phyloP scores from a whole-genome alignment of 768 basidiomycete genomes.

The Sporobolomyces phaffii region DNA sequence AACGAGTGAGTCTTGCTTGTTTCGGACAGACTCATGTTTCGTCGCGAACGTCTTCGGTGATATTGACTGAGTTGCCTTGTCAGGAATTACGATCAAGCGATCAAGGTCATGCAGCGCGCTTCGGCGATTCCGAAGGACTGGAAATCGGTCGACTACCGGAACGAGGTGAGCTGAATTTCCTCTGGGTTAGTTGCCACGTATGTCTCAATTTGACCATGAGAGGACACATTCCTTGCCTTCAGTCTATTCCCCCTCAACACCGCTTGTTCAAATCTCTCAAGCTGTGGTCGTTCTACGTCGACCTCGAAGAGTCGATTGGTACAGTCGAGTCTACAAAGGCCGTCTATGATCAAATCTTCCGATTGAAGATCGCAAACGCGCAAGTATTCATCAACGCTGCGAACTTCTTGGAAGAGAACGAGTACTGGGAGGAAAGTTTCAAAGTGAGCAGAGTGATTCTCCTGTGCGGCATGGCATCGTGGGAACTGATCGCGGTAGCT shows the following conservation, averaged over 20 bases:
- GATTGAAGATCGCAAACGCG: conserved; percentile 93
- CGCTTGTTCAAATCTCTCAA: conserved; percentile 96
- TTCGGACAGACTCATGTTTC: too few relatives aligned
- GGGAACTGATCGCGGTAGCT: too few relatives aligned
- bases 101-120: conserved; percentile 94
- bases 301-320: conserved; percentile 94
- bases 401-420: conserved; percentile 91
- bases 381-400: conserved; percentile 97
- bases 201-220: too few relatives aligned
- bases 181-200: too few relatives aligned
- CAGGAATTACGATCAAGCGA: conserved; percentile 93
- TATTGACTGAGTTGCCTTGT: not conserved
- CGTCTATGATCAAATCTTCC: conserved; percentile 93
- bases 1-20: conserved; percentile 60
- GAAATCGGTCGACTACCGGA: conserved; percentile 79
- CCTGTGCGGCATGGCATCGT: too few relatives aligned
- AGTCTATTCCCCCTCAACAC: conserved; percentile 77
- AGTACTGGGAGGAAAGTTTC: conserved; percentile 98
- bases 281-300: conserved; percentile 97
- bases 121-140: conserved; percentile 80
- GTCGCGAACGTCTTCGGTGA: not conserved
- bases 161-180: conserved; percentile 88
- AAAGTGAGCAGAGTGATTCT: conserved; percentile 61
- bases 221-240: not conserved
- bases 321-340: conserved; percentile 83